A percentile compares a stretch with the other conserved stretches of the same genome.
phyloP scores from a whole-genome alignment of 208 protist species.

The Wallacemonas rigidus region DNA sequence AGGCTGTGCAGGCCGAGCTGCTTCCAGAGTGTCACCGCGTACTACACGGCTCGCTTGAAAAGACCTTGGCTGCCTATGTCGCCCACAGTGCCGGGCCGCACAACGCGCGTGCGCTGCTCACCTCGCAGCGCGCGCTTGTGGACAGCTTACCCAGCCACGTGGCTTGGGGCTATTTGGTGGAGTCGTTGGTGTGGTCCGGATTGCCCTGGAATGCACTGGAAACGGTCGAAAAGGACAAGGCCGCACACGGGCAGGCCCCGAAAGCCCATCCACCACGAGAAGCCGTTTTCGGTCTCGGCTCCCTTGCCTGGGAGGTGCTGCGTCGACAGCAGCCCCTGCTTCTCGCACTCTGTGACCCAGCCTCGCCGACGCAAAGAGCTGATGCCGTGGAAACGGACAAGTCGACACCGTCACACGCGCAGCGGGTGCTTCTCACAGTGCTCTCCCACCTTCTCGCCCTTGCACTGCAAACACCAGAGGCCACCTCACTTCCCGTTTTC shows the following conservation, averaged over 20 bases:
- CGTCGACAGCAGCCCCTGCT: conserved; percentile 33
- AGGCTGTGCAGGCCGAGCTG: conserved; percentile 28
- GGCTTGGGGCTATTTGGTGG: conserved; percentile 43
- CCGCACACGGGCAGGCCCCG: background rate
- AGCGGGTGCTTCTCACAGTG: conserved; percentile 19
- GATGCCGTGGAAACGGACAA: background rate
- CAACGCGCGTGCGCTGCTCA: conserved; percentile 43
- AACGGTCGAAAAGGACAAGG: background rate
- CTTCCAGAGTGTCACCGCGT: conserved; percentile 34
- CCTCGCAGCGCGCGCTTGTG: conserved; percentile 22
- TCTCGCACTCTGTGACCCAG: conserved; percentile 11
- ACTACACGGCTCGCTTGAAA: conserved; percentile 27
- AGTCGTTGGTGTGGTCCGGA: conserved; percentile 63
- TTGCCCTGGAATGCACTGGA: conserved; percentile 21
- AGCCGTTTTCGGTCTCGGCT: conserved; percentile 50
- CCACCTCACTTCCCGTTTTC: conserved; percentile 16
- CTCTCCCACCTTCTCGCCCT: conserved; percentile 37
- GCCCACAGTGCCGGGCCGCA: conserved; percentile 34
- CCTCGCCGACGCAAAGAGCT: background rate
- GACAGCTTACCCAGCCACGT: conserved; percentile 32
- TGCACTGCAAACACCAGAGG: conserved; percentile 34
- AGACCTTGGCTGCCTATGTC: conserved; percentile 32
- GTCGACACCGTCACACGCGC: background rate
- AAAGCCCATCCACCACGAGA: background rate
- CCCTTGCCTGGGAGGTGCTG: conserved; percentile 67